Percentiles rank a stretch among this genome's conserved stretches.
Evolutionary conservation across 2,329 filamentous ascomycete genomes (phyloP).

Genomic region (Rhexocercosporidium sp.): DNA sequence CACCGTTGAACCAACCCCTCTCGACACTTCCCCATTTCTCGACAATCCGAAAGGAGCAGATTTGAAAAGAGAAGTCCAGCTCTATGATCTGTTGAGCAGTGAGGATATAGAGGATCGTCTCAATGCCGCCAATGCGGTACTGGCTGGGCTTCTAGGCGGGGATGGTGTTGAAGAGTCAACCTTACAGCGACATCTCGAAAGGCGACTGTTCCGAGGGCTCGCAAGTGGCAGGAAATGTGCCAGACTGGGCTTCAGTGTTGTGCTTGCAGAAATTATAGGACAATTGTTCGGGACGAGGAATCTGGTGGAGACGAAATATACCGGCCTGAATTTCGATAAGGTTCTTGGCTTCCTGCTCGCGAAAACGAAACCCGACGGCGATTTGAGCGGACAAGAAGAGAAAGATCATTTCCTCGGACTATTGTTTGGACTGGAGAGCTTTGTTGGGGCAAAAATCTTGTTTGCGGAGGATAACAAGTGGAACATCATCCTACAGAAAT

Average conservation of each 20-base stretch:
- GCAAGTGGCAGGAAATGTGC: conserved; percentile 90
- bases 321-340: conserved; percentile 62
- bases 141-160: conserved; percentile 58
- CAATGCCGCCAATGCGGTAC: conserved; percentile 61
- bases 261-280: conserved; percentile 79
- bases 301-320: conserved; percentile 52
- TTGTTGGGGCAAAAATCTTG: conserved; percentile 79
- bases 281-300: conserved; percentile 66
- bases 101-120: conserved; percentile 62
- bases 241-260: conserved; percentile 86
- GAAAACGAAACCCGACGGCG: conserved; percentile 60
- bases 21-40: conserved; percentile 51
- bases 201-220: conserved; percentile 81
- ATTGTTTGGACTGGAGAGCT: conserved; percentile 84
- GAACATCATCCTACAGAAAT: conserved; percentile 70
- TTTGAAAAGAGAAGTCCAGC: conserved; percentile 59
- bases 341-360: conserved; percentile 58
- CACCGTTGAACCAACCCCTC: conserved; percentile 17
- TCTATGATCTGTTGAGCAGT: conserved; percentile 67
- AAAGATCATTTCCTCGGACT: conserved; percentile 85
- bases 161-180: conserved; percentile 57
- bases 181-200: conserved; percentile 63
- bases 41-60: conserved; percentile 58
- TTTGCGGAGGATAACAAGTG: conserved; percentile 66
- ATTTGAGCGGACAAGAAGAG: conserved; percentile 73